phyloP scores from a whole-genome alignment of 345 rosid genomes.

The Hibiscus tridactylites region DNA sequence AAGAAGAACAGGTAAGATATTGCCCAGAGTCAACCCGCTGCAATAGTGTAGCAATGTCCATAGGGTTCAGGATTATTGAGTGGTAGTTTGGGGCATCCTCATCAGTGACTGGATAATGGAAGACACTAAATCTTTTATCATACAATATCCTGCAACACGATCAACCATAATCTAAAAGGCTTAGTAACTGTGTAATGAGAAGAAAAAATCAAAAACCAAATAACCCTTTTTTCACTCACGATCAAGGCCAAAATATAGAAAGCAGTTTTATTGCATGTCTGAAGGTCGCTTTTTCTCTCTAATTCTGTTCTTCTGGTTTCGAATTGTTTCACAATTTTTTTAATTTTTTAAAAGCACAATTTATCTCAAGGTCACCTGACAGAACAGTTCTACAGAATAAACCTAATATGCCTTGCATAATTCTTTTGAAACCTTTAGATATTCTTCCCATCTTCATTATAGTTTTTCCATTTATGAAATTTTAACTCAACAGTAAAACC shows the following conservation, averaged over 20 bases:
- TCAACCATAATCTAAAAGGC: background rate
- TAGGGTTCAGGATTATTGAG: conserved; percentile 78
- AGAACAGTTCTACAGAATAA: background rate
- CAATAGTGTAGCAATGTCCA: conserved; percentile 86
- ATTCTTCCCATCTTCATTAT: background rate
- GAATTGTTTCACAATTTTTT: background rate
- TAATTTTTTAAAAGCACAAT: background rate
- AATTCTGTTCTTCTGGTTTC: background rate
- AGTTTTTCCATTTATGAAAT: background rate
- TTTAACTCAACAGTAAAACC: background rate
- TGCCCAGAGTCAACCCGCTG: conserved; percentile 89
- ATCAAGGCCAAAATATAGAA: conserved; percentile 1
- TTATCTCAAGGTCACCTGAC: background rate
- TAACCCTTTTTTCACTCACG: background rate
- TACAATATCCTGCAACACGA: conserved; percentile 57
- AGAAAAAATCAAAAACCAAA: background rate
- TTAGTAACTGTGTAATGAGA: background rate
- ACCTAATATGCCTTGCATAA: background rate
- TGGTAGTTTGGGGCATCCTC: conserved; percentile 98
- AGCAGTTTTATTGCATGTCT: background rate
- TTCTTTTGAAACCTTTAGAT: background rate
- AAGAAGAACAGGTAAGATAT: conserved; percentile 71
- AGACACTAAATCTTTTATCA: conserved; percentile 83
- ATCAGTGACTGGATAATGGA: conserved; percentile 87
- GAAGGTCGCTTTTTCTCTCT: background rate